phyloP scores from a whole-genome alignment of 2,329 filamentous ascomycete species.

The Fusarium tupiense region DNA sequence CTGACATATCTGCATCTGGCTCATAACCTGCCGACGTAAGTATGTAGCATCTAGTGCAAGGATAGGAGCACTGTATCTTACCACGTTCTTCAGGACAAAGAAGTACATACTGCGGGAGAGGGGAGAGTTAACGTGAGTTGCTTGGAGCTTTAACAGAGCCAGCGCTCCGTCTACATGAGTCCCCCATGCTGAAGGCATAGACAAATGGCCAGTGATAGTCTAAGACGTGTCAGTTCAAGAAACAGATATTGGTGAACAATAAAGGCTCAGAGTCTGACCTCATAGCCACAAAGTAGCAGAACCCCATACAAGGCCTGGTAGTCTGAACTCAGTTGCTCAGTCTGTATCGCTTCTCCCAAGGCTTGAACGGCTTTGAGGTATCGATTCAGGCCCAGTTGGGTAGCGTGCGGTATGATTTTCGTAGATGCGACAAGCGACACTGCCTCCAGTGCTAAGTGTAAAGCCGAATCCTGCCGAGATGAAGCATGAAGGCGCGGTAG shows the following conservation, averaged over 20 bases:
- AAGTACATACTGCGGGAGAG: not conserved
- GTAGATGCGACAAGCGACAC: not conserved
- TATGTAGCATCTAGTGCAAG: not conserved
- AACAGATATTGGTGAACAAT: too few species aligned
- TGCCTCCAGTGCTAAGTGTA: not conserved
- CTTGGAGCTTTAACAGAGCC: not conserved
- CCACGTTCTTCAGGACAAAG: not conserved
- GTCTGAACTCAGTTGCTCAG: not conserved
- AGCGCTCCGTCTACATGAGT: not conserved
- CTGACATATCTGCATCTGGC: not conserved
- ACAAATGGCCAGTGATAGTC: not conserved
- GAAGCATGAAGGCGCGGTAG: not conserved
- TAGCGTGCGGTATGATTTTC: not conserved
- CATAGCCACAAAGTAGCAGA: not conserved
- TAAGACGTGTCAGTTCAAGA: not conserved
- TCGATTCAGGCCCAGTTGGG: not conserved
- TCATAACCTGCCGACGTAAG: not conserved
- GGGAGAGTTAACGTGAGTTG: not conserved
- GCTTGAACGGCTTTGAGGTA: not conserved
- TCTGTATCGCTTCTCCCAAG: not conserved
- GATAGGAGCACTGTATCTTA: not conserved
- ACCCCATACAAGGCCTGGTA: not conserved
- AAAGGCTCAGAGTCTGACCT: not conserved
- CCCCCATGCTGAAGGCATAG: not conserved
- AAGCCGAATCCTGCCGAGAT: not conserved